phyloP scores from a whole-genome alignment of 441 rosid genomes.

The Daphne laureola region DNA sequence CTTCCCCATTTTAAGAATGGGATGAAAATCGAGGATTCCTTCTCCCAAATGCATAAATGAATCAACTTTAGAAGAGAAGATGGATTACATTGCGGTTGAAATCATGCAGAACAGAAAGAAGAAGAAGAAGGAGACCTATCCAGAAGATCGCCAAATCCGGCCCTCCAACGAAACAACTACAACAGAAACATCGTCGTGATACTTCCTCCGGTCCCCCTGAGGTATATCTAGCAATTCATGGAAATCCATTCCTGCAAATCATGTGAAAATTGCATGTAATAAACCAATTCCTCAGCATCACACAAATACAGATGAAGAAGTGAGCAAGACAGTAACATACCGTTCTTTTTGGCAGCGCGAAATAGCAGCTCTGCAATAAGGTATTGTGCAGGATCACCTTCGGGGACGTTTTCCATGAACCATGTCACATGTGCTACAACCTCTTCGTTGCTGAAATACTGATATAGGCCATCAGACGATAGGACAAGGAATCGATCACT shows the following conservation, averaged over 20 bases:
- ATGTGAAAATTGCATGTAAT: background rate
- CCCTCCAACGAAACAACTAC: slow-evolving; percentile 97
- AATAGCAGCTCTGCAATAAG: slow-evolving; percentile 88
- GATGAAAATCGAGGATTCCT: slow-evolving; percentile 20
- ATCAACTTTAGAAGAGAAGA: slow-evolving; percentile 27
- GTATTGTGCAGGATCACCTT: slow-evolving; percentile 96
- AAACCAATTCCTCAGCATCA: background rate
- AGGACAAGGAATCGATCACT: slow-evolving; percentile 81
- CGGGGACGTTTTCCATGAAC: slow-evolving; percentile 95
- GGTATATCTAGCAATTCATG: slow-evolving; percentile 89
- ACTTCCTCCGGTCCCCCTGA: slow-evolving; percentile 86
- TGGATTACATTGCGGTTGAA: slow-evolving; percentile 22
- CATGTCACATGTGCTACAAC: slow-evolving; percentile 92
- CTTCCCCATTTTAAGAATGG: slow-evolving; percentile 6
- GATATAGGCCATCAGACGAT: slow-evolving; percentile 90
- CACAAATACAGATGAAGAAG: no score
- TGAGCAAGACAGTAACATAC: slow-evolving; percentile 18
- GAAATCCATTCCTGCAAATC: slow-evolving; percentile 79
- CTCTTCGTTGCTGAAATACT: slow-evolving; percentile 92
- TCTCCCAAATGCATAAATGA: slow-evolving; percentile 25
- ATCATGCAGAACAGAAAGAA: slow-evolving; percentile 3
- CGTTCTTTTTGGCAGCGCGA: slow-evolving; percentile 95
- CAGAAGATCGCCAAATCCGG: slow-evolving; percentile 93
- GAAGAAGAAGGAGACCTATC: slow-evolving; percentile 30
- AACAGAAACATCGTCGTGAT: slow-evolving; percentile 91